A percentile compares a stretch with the other conserved stretches of the same genome.
These are phyloP conservation scores for Aspergillus luchuensis DNA, from an alignment of 2,329 filamentous ascomycete species.

Conservation along the genomic window DNA sequence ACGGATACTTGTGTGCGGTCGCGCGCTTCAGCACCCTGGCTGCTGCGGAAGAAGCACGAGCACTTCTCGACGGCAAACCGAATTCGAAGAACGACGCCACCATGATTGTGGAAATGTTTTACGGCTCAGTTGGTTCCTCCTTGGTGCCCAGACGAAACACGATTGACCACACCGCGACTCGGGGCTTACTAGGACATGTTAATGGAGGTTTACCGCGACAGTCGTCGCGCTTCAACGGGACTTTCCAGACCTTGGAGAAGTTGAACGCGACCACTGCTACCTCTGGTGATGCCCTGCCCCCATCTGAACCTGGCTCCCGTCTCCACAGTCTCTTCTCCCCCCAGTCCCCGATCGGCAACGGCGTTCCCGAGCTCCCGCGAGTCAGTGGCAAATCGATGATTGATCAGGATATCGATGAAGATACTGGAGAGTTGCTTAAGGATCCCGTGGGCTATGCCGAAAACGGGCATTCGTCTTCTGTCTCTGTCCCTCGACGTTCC, in stretches of 20 bases:
- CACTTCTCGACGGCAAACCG: slow-evolving; percentile 62
- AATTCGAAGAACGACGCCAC: slow-evolving; percentile 63
- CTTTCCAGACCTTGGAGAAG: slow-evolving; percentile 61
- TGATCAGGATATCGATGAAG: slow-evolving; percentile 64
- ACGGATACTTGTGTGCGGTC: slow-evolving; percentile 59
- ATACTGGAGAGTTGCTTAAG: slow-evolving; percentile 63
- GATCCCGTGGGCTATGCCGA: slow-evolving; percentile 70
- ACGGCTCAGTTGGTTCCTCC: slow-evolving; percentile 41
- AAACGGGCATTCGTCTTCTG: slow-evolving; percentile 57
- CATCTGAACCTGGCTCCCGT: slow-evolving; percentile 50
- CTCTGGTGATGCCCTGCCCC: slow-evolving; percentile 53
- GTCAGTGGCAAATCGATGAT: slow-evolving; percentile 65
- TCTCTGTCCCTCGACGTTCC: slow-evolving; percentile 58
- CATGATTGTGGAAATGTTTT: slow-evolving; percentile 58
- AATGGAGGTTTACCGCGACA: slow-evolving; percentile 52
- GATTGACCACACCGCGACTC: slow-evolving; percentile 52
- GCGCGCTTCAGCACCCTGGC: slow-evolving; percentile 60
- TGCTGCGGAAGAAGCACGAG: slow-evolving; percentile 61
- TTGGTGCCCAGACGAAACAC: slow-evolving; percentile 51
- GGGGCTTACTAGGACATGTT: slow-evolving; percentile 36
- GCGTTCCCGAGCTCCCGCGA: slow-evolving; percentile 53
- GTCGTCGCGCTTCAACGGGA: slow-evolving; percentile 62
- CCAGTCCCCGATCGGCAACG: slow-evolving; percentile 60
- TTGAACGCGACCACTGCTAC: slow-evolving; percentile 55
- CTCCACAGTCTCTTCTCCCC: slow-evolving; percentile 63